Conservation (phyloP, 768 basidiomycete genomes). For the Lentinus tigrinus region DNA sequence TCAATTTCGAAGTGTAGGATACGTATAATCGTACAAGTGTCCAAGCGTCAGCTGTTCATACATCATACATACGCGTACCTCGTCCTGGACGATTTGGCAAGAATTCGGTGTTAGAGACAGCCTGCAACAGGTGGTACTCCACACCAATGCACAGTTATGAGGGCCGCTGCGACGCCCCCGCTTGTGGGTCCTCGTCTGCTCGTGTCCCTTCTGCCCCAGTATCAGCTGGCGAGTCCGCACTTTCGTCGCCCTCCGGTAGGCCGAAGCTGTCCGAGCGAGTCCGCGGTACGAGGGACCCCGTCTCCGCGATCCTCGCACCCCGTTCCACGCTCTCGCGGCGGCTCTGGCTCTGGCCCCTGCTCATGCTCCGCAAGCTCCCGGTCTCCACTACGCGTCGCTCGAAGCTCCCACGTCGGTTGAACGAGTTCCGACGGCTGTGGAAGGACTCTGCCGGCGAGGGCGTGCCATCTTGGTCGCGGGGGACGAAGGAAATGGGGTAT, state of each 20-base stretch:
- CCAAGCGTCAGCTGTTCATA: no score
- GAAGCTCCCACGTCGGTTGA: slow-evolving; percentile 31
- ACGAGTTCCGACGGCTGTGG: slow-evolving; percentile 36
- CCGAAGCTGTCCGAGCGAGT: slow-evolving; percentile 13
- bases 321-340: slow-evolving; percentile 60
- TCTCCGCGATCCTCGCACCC: slow-evolving; percentile 70
- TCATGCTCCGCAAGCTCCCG: slow-evolving; percentile 28
- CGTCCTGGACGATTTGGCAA: neutral
- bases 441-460: slow-evolving; percentile 21
- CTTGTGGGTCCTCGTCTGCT: neutral
- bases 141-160: neutral
- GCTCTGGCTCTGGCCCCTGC: slow-evolving; percentile 38
- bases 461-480: slow-evolving; percentile 11
- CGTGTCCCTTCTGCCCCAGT: neutral
- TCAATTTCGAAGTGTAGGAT: neutral
- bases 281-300: slow-evolving; percentile 51
- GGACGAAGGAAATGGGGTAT: neutral
- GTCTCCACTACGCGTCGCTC: slow-evolving; percentile 31
- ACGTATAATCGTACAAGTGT: neutral
- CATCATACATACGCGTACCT: no score
- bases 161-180: slow-evolving; percentile 7
- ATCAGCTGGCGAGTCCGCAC: neutral
- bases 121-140: no score
- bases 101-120: neutral
- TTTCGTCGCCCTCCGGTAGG: slow-evolving; percentile 10